Base-by-base conservation (phyloP, 2,329 filamentous ascomycete species). In the Sporothrix euskadiensis region DNA sequence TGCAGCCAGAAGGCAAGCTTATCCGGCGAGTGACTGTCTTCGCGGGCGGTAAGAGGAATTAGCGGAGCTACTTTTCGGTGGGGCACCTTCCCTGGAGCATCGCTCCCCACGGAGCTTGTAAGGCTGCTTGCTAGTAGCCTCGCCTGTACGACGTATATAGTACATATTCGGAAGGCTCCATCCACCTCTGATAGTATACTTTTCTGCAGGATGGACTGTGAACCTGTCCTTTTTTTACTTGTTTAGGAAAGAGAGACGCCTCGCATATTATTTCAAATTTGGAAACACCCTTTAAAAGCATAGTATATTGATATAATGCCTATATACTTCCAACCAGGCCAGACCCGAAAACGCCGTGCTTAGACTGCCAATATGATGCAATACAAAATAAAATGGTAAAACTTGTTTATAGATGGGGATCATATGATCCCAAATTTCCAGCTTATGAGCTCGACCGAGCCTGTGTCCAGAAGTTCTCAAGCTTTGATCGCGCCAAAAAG, bases 401-500 rank as follows among this genome's bases (percentile, higher is more conserved):
- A 3, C 32, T n/a, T 61, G 32, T 3, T 32, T 41, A 32, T 41
- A 41, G 16, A 41, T 14, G 22, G 12, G 10, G n/a, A 3, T 35
- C 54, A 3, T 30, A 16, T 19, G 0, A 9, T 7, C 32, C 57
- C n/a, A 1, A 16, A 4, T 22, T 41, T 19, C 57, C 4, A 35
- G 8, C 4, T 54, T 63, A 73, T 10, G 56, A 65, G 30, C 41
- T 52, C 22, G 72, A 66, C 85, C 97, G 97, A 0, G 94, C 95
- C 77, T 96, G 83, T 10, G 91, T 91, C 96, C 96, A 99, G 79
- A 99, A 95, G 78, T 92, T 97, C 78, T 98, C 95, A 88, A 98
- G 92, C 85, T 97, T 98, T 6, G 90, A 89, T 77, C 94, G 88
- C 14, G 89, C 84, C 75, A 99, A 82, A 30, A 91, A 87, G 77